phyloP scores from a whole-genome alignment of 169 alveolate species.

The Cryptosporidium parvum region DNA sequence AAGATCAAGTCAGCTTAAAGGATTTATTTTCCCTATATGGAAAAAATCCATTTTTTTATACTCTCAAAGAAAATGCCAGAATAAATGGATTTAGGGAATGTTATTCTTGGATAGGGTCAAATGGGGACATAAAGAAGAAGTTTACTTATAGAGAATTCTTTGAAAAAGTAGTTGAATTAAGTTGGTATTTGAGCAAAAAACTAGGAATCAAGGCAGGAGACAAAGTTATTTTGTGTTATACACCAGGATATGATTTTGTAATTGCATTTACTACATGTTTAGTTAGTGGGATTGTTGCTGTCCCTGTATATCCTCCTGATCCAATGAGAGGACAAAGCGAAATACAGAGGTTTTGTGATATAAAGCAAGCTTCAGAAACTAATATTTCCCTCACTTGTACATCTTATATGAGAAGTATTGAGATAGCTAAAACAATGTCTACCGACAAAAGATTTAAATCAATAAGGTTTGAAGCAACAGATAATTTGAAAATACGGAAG shows the following conservation, averaged over 20 bases:
- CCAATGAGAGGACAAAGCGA: constrained; percentile 79
- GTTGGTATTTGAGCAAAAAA: constrained; percentile 64
- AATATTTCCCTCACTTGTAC: constrained; percentile 76
- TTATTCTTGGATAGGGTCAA: constrained; percentile 42
- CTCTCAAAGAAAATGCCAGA: constrained; percentile 19
- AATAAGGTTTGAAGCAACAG: constrained; percentile 53
- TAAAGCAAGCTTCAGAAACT: constrained; percentile 77
- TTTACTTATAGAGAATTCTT: constrained; percentile 74
- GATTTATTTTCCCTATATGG: constrained; percentile 43
- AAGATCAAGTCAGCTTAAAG: neutral
- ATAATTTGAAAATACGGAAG: constrained; percentile 23
- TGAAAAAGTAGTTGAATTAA: constrained; percentile 63
- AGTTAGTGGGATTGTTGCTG: constrained; percentile 80
- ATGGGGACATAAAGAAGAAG: constrained; percentile 40
- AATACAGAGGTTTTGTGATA: constrained; percentile 83
- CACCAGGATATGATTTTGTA: constrained; percentile 78
- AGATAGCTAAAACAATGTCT: constrained; percentile 64
- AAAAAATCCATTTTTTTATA: constrained; percentile 46
- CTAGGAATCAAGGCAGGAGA: constrained; percentile 79
- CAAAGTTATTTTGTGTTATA: constrained; percentile 75
- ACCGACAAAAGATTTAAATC: constrained; percentile 45
- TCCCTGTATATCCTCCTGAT: constrained; percentile 85
- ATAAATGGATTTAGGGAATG: constrained; percentile 37
- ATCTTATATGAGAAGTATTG: constrained; percentile 52
- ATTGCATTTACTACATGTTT: constrained; percentile 80